Conservation (phyloP, 2,329 filamentous ascomycete species). For the Calonectria pseudoturangicola region DNA sequence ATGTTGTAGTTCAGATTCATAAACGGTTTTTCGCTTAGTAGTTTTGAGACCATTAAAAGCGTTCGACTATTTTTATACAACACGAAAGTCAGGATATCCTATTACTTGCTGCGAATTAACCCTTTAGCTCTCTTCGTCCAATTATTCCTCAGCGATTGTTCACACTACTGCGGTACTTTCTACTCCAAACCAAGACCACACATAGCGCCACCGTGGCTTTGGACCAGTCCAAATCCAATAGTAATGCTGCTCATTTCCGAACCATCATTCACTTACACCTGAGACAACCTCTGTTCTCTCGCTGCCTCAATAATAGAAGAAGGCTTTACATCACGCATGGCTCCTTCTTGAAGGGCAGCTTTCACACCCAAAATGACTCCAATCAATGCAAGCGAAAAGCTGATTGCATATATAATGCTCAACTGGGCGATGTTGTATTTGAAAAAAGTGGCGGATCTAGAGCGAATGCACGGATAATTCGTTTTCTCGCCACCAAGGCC, state of each 20-base stretch:
- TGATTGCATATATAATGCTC: not conserved
- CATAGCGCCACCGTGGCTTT: not conserved
- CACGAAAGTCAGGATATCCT: no score
- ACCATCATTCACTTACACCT: not conserved
- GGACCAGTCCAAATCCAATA: conserved; percentile 13
- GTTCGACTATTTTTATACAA: no score
- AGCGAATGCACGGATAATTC: conserved; percentile 2
- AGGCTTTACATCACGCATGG: conserved; percentile 17
- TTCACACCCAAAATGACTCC: conserved; percentile 2
- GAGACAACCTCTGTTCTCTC: not conserved
- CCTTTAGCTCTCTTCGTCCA: no score
- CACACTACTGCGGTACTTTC: no score
- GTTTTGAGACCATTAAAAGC: no score
- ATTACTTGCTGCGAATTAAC: no score
- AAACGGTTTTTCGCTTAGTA: no score
- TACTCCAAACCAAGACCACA: no score
- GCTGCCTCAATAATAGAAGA: conserved; percentile 21
- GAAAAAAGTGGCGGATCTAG: not conserved
- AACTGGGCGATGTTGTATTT: conserved; percentile 3
- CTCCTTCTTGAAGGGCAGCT: not conserved
- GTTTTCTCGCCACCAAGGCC: conserved; percentile 5
- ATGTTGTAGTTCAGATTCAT: no score
- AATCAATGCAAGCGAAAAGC: not conserved
- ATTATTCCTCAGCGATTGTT: no score
- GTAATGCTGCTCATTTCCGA: not conserved